Evolutionary conservation across 768 basidiomycete genomes (phyloP).

Genomic region (Favolaschia claudopus): DNA sequence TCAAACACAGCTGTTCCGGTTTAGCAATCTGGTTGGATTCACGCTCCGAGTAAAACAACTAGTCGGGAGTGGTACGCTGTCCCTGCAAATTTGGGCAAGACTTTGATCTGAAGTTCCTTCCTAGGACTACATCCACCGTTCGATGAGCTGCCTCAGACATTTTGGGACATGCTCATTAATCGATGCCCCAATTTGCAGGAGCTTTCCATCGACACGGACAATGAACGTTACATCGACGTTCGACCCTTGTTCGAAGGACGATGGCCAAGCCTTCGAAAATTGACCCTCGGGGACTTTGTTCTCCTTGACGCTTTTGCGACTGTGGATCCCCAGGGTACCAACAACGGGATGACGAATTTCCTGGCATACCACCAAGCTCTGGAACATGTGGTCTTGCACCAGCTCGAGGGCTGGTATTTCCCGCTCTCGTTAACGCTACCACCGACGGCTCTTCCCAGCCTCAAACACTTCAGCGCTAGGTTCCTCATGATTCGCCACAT

Average conservation of each 20-base stretch:
- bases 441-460: slow-evolving; percentile 20
- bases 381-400: slow-evolving; percentile 20
- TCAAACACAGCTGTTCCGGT: slow-evolving; percentile 19
- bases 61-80: slow-evolving; percentile 20
- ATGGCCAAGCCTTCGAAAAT: slow-evolving; percentile 21
- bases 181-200: slow-evolving; percentile 22
- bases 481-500: slow-evolving; percentile 22
- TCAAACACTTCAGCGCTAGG: slow-evolving; percentile 20
- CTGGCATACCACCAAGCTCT: slow-evolving; percentile 12
- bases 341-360: slow-evolving; percentile 24
- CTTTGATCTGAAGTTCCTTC: neutral
- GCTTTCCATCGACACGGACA: slow-evolving; percentile 25
- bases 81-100: neutral
- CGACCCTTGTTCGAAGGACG: slow-evolving; percentile 23
- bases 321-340: slow-evolving; percentile 18
- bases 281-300: slow-evolving; percentile 27
- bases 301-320: slow-evolving; percentile 26
- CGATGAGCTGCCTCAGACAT: slow-evolving; percentile 26
- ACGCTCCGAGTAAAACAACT: slow-evolving; percentile 26
- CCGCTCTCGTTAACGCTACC: slow-evolving; percentile 22
- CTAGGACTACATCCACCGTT: slow-evolving; percentile 26
- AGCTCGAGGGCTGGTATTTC: slow-evolving; percentile 29
- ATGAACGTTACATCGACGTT: slow-evolving; percentile 28
- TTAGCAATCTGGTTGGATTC: slow-evolving; percentile 20
- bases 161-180: slow-evolving; percentile 25